These are phyloP conservation scores for Aleurites moluccanus DNA, from an alignment of 441 rosid species.

Conservation along the genomic window DNA sequence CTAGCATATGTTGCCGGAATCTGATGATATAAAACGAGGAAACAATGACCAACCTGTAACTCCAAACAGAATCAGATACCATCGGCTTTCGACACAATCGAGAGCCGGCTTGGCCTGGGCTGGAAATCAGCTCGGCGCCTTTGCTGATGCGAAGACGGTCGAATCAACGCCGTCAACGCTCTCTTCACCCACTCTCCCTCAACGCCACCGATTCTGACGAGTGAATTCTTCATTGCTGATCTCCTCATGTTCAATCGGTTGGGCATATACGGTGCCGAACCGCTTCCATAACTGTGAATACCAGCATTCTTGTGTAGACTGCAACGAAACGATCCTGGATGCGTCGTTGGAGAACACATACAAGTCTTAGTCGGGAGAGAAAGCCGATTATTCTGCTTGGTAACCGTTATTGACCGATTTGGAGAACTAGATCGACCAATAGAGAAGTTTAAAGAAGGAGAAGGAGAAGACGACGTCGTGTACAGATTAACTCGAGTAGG, in stretches of 20 bases:
- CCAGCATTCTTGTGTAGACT: constrained; percentile 53
- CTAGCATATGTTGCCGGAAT: constrained; percentile 22
- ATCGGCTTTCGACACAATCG: constrained; percentile 46
- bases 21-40: constrained; percentile 19
- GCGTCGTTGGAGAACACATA: constrained; percentile 89
- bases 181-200: constrained; percentile 85
- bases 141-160: constrained; percentile 79
- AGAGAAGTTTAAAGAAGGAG: constrained; percentile 57
- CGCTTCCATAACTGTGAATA: constrained; percentile 19
- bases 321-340: constrained; percentile 84
- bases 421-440: constrained; percentile 77
- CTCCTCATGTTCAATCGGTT: constrained; percentile 68
- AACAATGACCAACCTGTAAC: constrained; percentile 46
- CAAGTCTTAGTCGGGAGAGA: constrained; percentile 57
- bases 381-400: constrained; percentile 35
- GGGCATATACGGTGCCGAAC: constrained; percentile 41
- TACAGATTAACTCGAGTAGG: constrained; percentile 61
- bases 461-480: constrained; percentile 33
- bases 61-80: background rate
- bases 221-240: constrained; percentile 87
- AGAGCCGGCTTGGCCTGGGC: constrained; percentile 73
- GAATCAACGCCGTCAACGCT: constrained; percentile 67
- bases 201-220: constrained; percentile 78
- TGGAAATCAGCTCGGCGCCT: constrained; percentile 58
- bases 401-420: constrained; percentile 48